Percentiles rank a stretch among this genome's conserved stretches.
phyloP scores from a whole-genome alignment of 805 yeast genomes.

The Cyberlindnera suaveolens region DNA sequence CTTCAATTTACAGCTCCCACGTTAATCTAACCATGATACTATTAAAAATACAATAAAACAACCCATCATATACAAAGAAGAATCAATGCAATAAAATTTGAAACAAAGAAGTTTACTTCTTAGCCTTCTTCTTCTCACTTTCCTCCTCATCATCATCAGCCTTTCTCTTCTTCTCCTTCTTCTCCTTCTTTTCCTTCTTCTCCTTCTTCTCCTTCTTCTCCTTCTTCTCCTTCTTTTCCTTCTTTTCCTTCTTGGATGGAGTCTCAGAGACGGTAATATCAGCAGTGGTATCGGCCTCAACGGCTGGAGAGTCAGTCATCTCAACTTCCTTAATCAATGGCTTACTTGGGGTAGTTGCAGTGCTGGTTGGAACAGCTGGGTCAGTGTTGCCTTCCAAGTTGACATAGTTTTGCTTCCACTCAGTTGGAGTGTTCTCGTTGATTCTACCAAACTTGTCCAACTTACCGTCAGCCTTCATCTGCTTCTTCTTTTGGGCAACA shows the following conservation, averaged over 20 bases:
- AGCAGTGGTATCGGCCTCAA: conserved; percentile 24
- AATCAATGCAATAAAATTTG: conserved; percentile 2
- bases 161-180: conserved; percentile 52
- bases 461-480: conserved; percentile 94
- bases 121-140: conserved; percentile 45
- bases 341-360: conserved; percentile 32
- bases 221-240: conserved; percentile 49
- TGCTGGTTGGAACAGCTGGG: conserved; percentile 31
- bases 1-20: no score
- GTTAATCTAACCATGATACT: conserved; percentile 8
- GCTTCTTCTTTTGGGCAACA: conserved; percentile 97
- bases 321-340: conserved; percentile 41
- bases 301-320: conserved; percentile 23
- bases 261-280: conserved; percentile 17
- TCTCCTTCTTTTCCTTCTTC: conserved; percentile 39
- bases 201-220: conserved; percentile 49
- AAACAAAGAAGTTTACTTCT: conserved; percentile 26
- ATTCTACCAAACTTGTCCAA: conserved; percentile 92
- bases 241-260: conserved; percentile 51
- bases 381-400: conserved; percentile 60
- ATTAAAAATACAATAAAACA: conserved; percentile 8
- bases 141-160: conserved; percentile 45
- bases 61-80: background rate
- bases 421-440: conserved; percentile 89
- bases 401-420: conserved; percentile 84